These are phyloP conservation scores for Macrophomina phaseolina DNA, from an alignment of 2,329 filamentous ascomycete genomes.

Conservation along the genomic window DNA sequence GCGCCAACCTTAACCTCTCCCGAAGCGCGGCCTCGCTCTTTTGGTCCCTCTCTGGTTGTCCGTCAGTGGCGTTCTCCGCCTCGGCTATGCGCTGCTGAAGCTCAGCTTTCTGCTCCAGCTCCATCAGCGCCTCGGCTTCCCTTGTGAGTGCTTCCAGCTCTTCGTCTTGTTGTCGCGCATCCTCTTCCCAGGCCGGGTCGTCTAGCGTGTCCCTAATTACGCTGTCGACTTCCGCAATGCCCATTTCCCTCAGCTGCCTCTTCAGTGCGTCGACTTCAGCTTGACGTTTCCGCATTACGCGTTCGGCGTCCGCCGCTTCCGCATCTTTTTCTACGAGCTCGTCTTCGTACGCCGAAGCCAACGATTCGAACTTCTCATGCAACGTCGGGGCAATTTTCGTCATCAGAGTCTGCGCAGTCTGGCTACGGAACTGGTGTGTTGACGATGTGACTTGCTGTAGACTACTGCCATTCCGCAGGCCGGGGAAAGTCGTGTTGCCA, in stretches of 20 bases:
- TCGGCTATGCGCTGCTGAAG: constrained; percentile 40
- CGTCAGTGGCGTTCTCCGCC: background rate
- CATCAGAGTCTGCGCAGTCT: constrained; percentile 64
- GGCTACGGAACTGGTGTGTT: constrained; percentile 45
- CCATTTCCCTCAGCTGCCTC: constrained; percentile 61
- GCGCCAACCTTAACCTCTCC: constrained; percentile 63
- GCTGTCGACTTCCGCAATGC: constrained; percentile 47
- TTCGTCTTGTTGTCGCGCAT: constrained; percentile 41
- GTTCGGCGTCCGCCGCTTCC: constrained; percentile 53
- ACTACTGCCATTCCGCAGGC: constrained; percentile 10
- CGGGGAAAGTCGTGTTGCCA: constrained; percentile 32
- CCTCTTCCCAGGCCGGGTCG: constrained; percentile 43
- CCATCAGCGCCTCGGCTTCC: constrained; percentile 51
- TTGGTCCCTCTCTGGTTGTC: constrained; percentile 5
- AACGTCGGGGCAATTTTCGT: constrained; percentile 64
- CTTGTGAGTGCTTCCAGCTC: constrained; percentile 45
- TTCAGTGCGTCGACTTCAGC: constrained; percentile 68
- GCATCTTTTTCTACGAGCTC: constrained; percentile 75
- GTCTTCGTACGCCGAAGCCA: constrained; percentile 67
- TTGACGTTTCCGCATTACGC: constrained; percentile 64
- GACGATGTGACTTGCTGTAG: constrained; percentile 8
- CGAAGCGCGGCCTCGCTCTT: constrained; percentile 27
- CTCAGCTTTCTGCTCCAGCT: constrained; percentile 51
- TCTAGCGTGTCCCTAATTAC: constrained; percentile 55
- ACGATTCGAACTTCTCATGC: constrained; percentile 51